A percentile compares a stretch with the other conserved stretches of the same genome.
phyloP scores from a whole-genome alignment of 441 rosid species.

The Gossypium gossypioides region DNA sequence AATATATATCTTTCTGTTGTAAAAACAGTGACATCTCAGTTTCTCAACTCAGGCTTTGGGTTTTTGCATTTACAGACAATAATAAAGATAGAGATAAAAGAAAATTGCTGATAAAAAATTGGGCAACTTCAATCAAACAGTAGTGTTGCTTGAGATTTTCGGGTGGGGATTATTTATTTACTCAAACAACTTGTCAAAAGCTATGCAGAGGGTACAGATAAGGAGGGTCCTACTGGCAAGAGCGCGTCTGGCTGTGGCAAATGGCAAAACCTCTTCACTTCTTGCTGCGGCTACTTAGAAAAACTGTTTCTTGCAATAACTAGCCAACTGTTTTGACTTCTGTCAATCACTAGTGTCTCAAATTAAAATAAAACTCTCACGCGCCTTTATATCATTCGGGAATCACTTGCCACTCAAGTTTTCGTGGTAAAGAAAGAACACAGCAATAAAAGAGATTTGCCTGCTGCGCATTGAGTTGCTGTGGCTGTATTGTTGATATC shows the following conservation, averaged over 20 bases:
- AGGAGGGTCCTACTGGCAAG: not conserved
- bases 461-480: not conserved
- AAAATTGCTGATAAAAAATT: not conserved
- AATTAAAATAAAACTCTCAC: conserved; percentile 1
- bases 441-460: not conserved
- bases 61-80: not conserved
- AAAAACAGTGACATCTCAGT: not conserved
- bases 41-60: not conserved
- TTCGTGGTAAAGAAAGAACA: not conserved
- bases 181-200: conserved; percentile 7
- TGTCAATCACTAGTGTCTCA: not conserved
- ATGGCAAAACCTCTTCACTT: not conserved
- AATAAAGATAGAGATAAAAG: not conserved
- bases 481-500: not conserved
- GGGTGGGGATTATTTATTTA: not conserved
- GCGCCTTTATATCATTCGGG: not conserved
- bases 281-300: not conserved
- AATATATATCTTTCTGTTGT: not conserved
- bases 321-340: conserved; percentile 6
- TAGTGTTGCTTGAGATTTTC: not conserved
- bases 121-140: conserved; percentile 6
- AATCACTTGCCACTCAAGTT: not conserved
- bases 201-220: not conserved
- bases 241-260: conserved; percentile 1
- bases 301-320: not conserved